These are phyloP conservation scores for Pyricularia sp. DNA, from an alignment of 2,329 filamentous ascomycete genomes.

Conservation along the genomic window DNA sequence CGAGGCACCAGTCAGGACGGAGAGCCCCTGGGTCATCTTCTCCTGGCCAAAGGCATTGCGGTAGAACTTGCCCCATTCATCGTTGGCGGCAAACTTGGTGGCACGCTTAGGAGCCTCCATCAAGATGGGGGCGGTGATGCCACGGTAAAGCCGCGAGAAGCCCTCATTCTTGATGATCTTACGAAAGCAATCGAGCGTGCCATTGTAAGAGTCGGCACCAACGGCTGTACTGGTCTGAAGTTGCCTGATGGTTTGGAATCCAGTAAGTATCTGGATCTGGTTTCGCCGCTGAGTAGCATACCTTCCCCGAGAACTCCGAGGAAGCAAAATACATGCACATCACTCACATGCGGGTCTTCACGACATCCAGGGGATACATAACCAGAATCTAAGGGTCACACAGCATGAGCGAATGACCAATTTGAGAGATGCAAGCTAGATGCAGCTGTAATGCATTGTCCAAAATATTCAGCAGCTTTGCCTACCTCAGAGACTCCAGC, in stretches of 20 bases:
- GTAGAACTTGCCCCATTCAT: slow-evolving; percentile 95
- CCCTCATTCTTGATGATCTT: slow-evolving; percentile 97
- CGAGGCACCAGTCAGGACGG: slow-evolving; percentile 83
- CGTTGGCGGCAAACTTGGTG: slow-evolving; percentile 98
- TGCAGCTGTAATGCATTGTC: slow-evolving; percentile 11
- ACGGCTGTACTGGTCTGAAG: slow-evolving; percentile 63
- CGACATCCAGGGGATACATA: slow-evolving; percentile 97
- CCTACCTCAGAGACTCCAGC: slow-evolving; percentile 94
- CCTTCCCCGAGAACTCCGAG: neutral
- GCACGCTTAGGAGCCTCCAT: slow-evolving; percentile 61
- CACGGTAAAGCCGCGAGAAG: slow-evolving; percentile 83
- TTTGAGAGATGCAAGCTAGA: neutral
- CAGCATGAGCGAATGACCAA: neutral
- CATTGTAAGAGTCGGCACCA: slow-evolving; percentile 79
- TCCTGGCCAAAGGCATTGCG: slow-evolving; percentile 69
- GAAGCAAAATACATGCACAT: slow-evolving; percentile 6
- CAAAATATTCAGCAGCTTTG: neutral
- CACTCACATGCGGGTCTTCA: slow-evolving; percentile 90
- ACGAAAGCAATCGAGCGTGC: slow-evolving; percentile 95
- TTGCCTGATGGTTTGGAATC: slow-evolving; percentile 43
- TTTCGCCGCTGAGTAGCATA: neutral
- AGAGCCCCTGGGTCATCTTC: slow-evolving; percentile 86
- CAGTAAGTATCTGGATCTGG: neutral
- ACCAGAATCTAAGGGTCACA: slow-evolving; percentile 56
- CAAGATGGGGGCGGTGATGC: slow-evolving; percentile 87